Percentiles rank a stretch among this genome's conserved stretches.
Conservation (phyloP, 2,329 filamentous ascomycete species). For the Aciculosporium take region DNA sequence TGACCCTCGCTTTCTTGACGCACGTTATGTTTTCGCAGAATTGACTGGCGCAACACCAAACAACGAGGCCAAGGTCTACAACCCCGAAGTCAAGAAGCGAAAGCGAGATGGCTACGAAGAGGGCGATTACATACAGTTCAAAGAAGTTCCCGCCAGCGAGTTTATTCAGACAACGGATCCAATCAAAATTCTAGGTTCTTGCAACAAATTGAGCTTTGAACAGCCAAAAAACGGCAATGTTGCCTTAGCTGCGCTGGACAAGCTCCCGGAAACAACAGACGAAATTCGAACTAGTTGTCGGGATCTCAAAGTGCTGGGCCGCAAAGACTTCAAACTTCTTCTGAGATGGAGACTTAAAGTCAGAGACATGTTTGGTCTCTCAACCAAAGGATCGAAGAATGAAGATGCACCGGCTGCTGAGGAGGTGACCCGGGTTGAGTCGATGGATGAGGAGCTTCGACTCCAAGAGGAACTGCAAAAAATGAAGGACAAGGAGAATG, state of each 20-base stretch:
- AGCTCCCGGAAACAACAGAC: slow-evolving; percentile 71
- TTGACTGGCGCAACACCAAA: slow-evolving; percentile 75
- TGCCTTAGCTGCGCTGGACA: slow-evolving; percentile 70
- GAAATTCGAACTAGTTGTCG: slow-evolving; percentile 67
- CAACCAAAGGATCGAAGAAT: slow-evolving; percentile 50
- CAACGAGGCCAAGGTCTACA: slow-evolving; percentile 96
- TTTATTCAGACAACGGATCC: slow-evolving; percentile 91
- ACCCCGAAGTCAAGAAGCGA: slow-evolving; percentile 91
- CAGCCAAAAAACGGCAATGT: slow-evolving; percentile 73
- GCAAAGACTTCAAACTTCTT: slow-evolving; percentile 86
- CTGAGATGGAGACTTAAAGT: slow-evolving; percentile 82
- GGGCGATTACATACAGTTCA: slow-evolving; percentile 84
- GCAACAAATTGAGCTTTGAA: slow-evolving; percentile 73
- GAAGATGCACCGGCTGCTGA: slow-evolving; percentile 27
- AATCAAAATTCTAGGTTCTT: slow-evolving; percentile 74
- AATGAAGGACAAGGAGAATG: slow-evolving; percentile 63
- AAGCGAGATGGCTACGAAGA: slow-evolving; percentile 98
- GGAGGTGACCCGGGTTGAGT: slow-evolving; percentile 62
- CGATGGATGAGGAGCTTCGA: slow-evolving; percentile 88
- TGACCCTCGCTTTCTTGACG: slow-evolving; percentile 84
- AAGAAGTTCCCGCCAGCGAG: slow-evolving; percentile 74
- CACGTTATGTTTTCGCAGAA: slow-evolving; percentile 82
- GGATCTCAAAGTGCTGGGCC: slow-evolving; percentile 79
- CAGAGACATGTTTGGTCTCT: slow-evolving; percentile 78
- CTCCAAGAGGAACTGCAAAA: slow-evolving; percentile 78